Evolutionary conservation across 345 rosid species (phyloP).

Genomic region (Salix koriyanagi): DNA sequence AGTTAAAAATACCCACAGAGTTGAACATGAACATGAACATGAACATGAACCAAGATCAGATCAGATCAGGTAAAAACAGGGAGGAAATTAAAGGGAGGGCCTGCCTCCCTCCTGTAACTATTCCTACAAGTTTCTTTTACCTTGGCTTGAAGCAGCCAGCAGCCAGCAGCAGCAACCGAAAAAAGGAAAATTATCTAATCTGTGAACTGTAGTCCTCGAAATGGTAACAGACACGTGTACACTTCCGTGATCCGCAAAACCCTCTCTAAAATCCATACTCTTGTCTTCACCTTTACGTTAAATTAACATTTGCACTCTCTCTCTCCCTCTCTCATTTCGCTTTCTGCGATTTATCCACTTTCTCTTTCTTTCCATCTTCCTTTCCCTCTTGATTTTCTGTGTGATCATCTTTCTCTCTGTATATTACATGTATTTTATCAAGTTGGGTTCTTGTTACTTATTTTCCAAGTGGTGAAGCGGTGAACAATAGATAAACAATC

Average conservation of each 20-base stretch:
- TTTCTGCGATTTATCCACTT: slow-evolving; percentile 2
- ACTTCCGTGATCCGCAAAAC: slow-evolving; percentile 19
- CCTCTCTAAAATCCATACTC: slow-evolving; percentile 24
- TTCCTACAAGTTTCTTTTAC: too few species aligned
- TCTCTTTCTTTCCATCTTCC: neutral
- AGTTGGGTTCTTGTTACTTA: neutral
- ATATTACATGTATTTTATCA: neutral
- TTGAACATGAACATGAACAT: too few species aligned
- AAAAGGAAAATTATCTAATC: neutral
- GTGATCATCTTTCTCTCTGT: neutral
- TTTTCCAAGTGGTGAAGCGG: neutral
- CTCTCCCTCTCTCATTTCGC: slow-evolving; percentile 20
- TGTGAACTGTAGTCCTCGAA: slow-evolving; percentile 1
- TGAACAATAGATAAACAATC: neutral
- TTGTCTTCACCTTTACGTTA: slow-evolving; percentile 11
- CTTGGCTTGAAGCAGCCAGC: too few species aligned
- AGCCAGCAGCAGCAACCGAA: too few species aligned
- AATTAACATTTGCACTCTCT: neutral
- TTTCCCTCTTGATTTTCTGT: neutral
- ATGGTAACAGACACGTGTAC: slow-evolving; percentile 30
- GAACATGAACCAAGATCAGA: too few species aligned
- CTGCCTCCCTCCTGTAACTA: too few species aligned
- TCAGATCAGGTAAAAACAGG: too few species aligned
- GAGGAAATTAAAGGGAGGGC: too few species aligned
- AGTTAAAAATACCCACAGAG: too few species aligned